phyloP scores from a whole-genome alignment of 2,329 filamentous ascomycete species.

The Aspergillus arachidicola region DNA sequence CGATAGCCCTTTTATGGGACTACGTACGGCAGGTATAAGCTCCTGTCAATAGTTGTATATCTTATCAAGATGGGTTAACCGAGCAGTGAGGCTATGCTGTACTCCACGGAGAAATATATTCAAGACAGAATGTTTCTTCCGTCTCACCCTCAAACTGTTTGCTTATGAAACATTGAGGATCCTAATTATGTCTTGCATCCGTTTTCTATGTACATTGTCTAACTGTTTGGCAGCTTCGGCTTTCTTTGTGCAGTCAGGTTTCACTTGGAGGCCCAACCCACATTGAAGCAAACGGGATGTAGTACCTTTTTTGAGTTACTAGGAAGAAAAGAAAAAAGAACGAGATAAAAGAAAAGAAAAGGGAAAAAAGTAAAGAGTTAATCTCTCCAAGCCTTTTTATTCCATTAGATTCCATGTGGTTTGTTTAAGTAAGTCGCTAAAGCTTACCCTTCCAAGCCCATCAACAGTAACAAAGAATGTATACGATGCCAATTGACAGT shows the following conservation, averaged over 20 bases:
- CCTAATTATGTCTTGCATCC: conserved; percentile 2
- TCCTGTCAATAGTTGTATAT: conserved; percentile 4
- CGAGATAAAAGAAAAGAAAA: neutral
- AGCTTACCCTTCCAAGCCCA: neutral
- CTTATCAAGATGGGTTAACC: conserved; percentile 5
- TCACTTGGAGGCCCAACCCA: conserved; percentile 6
- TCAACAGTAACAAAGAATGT: neutral
- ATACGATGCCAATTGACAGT: neutral
- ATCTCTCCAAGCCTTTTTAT: neutral
- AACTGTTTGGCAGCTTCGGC: neutral
- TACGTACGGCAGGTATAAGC: neutral
- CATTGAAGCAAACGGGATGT: conserved; percentile 8
- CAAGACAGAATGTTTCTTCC: neutral
- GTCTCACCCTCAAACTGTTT: conserved; percentile 6
- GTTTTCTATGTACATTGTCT: conserved; percentile 7
- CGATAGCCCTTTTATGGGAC: neutral
- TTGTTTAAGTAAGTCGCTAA: neutral
- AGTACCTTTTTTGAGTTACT: conserved; percentile 1
- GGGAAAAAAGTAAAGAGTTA: neutral
- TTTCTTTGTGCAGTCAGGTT: conserved; percentile 4
- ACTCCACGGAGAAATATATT: conserved; percentile 1
- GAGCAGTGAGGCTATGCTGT: conserved; percentile 3
- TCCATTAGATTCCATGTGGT: neutral
- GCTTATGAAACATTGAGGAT: neutral
- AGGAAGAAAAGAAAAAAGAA: neutral